phyloP scores from a whole-genome alignment of 164 flowering plant species.

The Piper longum region DNA sequence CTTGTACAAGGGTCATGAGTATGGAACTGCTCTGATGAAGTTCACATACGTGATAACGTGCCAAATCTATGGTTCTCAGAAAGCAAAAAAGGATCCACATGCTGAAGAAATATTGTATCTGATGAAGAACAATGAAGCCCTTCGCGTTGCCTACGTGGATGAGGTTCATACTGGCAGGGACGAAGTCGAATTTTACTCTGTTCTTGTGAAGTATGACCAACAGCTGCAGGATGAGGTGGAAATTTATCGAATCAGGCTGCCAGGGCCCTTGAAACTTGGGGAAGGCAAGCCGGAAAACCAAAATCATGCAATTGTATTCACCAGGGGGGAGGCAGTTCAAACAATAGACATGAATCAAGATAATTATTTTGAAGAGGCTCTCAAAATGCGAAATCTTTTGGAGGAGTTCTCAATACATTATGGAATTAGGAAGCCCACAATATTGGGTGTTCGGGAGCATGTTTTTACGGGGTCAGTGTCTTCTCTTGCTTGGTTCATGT shows the following conservation, averaged over 20 bases:
- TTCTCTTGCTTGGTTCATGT: conserved; percentile 98
- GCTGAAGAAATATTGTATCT: conserved; percentile 70
- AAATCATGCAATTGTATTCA: conserved; percentile 87
- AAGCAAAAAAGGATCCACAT: conserved; percentile 43
- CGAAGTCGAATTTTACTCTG: conserved; percentile 63
- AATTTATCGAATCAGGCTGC: conserved; percentile 68
- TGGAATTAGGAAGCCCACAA: conserved; percentile 84
- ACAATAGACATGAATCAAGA: conserved; percentile 99
- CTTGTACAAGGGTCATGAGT: conserved; percentile 63
- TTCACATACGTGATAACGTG: conserved; percentile 83
- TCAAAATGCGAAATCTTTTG: conserved; percentile 84
- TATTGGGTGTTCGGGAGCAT: conserved; percentile 85
- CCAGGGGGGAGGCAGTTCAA: conserved; percentile 92
- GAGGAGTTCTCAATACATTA: conserved; percentile 51
- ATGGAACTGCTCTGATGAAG: conserved; percentile 72
- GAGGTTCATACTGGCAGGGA: conserved; percentile 52
- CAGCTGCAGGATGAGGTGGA: conserved; percentile 65
- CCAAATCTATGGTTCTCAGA: conserved; percentile 81
- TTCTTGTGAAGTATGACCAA: conserved; percentile 81
- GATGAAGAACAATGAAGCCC: conserved; percentile 82
- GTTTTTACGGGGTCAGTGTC: conserved; percentile 91
- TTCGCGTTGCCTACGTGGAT: conserved; percentile 92
- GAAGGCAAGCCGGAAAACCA: conserved; percentile 98
- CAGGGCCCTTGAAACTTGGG: conserved; percentile 85
- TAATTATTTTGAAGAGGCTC: conserved; percentile 87